Base-by-base conservation (phyloP, 257 asterid species). In the Phtheirospermum japonicum region DNA sequence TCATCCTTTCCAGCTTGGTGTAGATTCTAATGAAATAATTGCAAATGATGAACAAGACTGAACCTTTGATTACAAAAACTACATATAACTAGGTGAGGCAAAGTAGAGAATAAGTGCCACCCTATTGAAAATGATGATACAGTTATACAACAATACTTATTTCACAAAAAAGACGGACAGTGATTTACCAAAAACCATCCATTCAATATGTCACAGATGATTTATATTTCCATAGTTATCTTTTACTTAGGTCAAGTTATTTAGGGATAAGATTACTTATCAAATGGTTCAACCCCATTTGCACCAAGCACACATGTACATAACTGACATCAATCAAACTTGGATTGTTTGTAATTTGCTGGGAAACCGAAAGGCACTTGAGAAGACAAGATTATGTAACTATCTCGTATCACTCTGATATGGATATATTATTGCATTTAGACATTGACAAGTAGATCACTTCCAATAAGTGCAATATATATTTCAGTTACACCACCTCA, bases 21-120 rank as follows among this genome's bases (percentile, higher is more conserved):
- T 53, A 52, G 11, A 65, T 54, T 39, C 28, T 19, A 2, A 64
- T n/a, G 39, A 64, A 50, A 64, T 19, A 17, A 56, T 23, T 53
- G 37, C 59, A 56, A 0, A 53, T 23, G 26, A 5, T 20, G 17
- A 17, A 49, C 31, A 17, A 19, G 31, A 45, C 14, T 45, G 51
- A 45, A 45, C 19, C 55, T 49, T 49, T 12, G 10, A 12, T 14
- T 2, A 30, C 37, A 12, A 14, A 28, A 45, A 12, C 19, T 26
- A 42, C 26, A 12, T 9, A 26, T n/a, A 31, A 42, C 18, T 40
- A 9, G n/a, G 37, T 39, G 30, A 18, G 2, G 10, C 34, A 59
- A 52, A 52, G 26, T 23, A 23, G 32, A 8, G 36, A 42, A 42
- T 42, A 42, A 12, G 18, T 13, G n/a, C 6, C 8, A 10, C 55